phyloP scores from a whole-genome alignment of 345 rosid species.

The Lepidium didymum region DNA sequence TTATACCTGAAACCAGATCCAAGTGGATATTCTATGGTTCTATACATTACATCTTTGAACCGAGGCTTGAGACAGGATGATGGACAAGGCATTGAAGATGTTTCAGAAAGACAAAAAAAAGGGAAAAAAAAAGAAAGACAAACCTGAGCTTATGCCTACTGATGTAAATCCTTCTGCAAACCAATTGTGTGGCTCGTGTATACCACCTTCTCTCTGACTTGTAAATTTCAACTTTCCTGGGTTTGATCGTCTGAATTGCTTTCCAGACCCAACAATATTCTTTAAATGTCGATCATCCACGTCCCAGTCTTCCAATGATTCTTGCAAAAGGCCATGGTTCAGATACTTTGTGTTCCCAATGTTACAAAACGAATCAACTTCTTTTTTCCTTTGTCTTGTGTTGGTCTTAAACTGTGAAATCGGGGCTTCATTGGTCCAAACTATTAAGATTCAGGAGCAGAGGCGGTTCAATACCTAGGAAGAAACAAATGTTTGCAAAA shows the following conservation, averaged over 20 bases:
- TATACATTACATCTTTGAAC: background rate
- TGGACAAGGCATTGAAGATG: slow-evolving; percentile 20
- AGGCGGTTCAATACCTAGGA: background rate
- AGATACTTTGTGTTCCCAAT: slow-evolving; percentile 18
- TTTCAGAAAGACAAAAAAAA: background rate
- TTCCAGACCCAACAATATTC: slow-evolving; percentile 8
- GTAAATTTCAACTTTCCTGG: slow-evolving; percentile 25
- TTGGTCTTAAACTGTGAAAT: slow-evolving; percentile 22
- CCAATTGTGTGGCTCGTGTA: slow-evolving; percentile 20
- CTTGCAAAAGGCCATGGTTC: slow-evolving; percentile 17
- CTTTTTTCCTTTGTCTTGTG: slow-evolving; percentile 29
- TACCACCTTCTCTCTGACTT: slow-evolving; percentile 21
- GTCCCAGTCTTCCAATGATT: slow-evolving; percentile 24
- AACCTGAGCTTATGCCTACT: slow-evolving; percentile 26
- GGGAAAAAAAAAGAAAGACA: background rate
- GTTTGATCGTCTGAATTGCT: slow-evolving; percentile 27
- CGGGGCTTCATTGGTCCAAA: slow-evolving; percentile 32
- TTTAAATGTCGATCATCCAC: slow-evolving; percentile 14
- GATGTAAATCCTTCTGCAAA: slow-evolving; percentile 35
- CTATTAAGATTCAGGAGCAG: slow-evolving; percentile 28
- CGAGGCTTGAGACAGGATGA: slow-evolving; percentile 6
- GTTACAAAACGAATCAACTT: slow-evolving; percentile 20
- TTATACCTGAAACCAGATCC: slow-evolving; percentile 12
- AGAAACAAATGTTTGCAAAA: background rate
- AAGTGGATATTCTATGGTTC: background rate